A percentile compares a stretch with the other conserved stretches of the same genome.
These are phyloP conservation scores for Lathyrus tuberosus DNA, from an alignment of 306 rosid genomes.

Conservation along the genomic window DNA sequence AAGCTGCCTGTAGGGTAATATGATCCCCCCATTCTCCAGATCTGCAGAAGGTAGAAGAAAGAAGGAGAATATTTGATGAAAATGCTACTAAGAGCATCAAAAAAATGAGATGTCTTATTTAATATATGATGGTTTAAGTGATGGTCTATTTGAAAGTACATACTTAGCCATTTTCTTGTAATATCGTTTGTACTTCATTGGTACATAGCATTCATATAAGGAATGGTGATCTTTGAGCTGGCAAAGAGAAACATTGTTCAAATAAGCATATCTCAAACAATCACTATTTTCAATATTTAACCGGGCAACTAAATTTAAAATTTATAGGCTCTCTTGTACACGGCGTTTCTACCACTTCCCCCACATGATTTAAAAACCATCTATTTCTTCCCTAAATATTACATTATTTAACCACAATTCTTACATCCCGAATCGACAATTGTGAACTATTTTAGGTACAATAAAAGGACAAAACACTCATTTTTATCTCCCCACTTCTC, in stretches of 20 bases:
- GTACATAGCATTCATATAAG: slow-evolving; percentile 83
- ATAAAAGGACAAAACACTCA: slow-evolving; percentile 17
- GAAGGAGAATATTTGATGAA: slow-evolving; percentile 35
- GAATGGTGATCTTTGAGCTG: slow-evolving; percentile 79
- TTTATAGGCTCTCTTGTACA: neutral
- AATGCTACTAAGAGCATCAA: slow-evolving; percentile 31
- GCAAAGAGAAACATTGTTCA: slow-evolving; percentile 42
- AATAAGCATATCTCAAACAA: slow-evolving; percentile 44
- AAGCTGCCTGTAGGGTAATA: slow-evolving; percentile 93
- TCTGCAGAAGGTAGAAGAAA: slow-evolving; percentile 52
- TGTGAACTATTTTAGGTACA: neutral
- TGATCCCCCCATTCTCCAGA: slow-evolving; percentile 99
- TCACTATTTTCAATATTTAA: slow-evolving; percentile 2
- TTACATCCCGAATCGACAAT: slow-evolving; percentile 8
- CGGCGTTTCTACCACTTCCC: neutral
- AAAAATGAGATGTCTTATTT: slow-evolving; percentile 18
- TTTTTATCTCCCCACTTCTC: neutral
- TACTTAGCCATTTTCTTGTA: slow-evolving; percentile 88
- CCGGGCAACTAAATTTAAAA: neutral
- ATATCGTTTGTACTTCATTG: slow-evolving; percentile 89
- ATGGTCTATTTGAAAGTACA: slow-evolving; percentile 40
- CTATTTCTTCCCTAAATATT: neutral
- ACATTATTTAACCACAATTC: neutral
- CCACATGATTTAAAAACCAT: neutral
- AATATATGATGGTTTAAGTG: slow-evolving; percentile 34